Percentiles rank a stretch among this genome's conserved stretches.
Evolutionary conservation across 73 alveolate genomes (phyloP).

Genomic region (Durusdinium trenchii): DNA sequence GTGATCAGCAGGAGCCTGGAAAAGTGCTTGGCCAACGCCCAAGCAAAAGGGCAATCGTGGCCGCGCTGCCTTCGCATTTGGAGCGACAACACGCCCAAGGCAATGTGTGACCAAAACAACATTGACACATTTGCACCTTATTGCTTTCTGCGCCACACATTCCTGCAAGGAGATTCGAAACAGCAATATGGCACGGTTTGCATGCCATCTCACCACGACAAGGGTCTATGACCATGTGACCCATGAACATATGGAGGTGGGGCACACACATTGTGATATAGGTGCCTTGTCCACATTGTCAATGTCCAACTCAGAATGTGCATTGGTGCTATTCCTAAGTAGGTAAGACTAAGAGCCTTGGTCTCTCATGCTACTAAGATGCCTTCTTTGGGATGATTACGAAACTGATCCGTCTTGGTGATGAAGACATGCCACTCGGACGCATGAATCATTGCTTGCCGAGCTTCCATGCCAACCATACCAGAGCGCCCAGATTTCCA

Average conservation of each 20-base stretch:
- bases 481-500: no score
- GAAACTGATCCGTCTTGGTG: neutral
- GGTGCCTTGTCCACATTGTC: neutral
- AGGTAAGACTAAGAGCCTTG: neutral
- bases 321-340: no score
- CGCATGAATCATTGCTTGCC: no score
- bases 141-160: no score
- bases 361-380: neutral
- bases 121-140: no score
- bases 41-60: neutral
- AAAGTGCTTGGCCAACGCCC: neutral
- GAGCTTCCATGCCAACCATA: no score
- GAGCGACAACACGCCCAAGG: conserved; percentile 51
- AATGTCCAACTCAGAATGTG: no score
- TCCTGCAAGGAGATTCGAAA: neutral
- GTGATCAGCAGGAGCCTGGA: neutral
- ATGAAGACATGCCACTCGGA: neutral
- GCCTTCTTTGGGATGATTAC: neutral
- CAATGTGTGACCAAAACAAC: neutral
- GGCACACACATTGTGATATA: neutral
- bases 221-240: neutral
- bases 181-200: neutral
- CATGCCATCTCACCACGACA: neutral
- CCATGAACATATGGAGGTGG: neutral
- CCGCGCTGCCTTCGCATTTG: neutral